Base-by-base conservation (phyloP, 208 protist genomes). In the Porcisia hertigi region DNA sequence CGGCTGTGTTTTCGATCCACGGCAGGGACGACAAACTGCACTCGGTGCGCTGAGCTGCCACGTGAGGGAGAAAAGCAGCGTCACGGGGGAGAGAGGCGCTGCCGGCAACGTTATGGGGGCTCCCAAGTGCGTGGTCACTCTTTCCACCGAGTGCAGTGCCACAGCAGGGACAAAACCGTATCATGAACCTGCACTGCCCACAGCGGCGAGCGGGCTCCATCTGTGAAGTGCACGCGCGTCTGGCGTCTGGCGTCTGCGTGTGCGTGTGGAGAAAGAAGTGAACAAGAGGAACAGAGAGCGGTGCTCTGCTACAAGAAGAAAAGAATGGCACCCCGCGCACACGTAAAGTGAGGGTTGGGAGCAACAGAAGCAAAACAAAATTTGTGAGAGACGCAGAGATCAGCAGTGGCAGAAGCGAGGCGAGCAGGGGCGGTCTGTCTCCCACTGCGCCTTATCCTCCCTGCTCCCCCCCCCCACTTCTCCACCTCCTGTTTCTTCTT, bases 111-210 rank as follows among this genome's bases (percentile, higher is more conserved):
- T 20, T 25, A 20, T 41, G 4, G 39, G 25, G 20, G 47, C 58
- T 47, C 55, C 59, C 62, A 4, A 34, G 55, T 1, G 75, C 1
- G 57, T 18, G 52, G 70, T 52, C 54, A 9, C 49, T 20, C 47
- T n/a, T 69, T 36, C 57, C 66, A 49, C n/a, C 23, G 23, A 81
- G 59, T 0, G 73, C 59, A 2, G 57, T 20, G 39, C 83, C 83
- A 30, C 85, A 89, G 74, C 76, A 85, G 5, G 85, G 79, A 45
- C 85, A 89, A 62, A 71, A 86, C 3, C 49, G 65, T 1, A 80
- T 16, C 3, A 62, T 67, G 70, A 36, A 65, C 45, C 71, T 69
- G 53, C 85, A 89, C 0, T 36, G 36, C 12, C 69, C 60, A 53
- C 71, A 80, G 71, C 72, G 63, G 25, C 8, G 18, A 34, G 9